Base-by-base conservation (phyloP, 2,329 filamentous ascomycete species). In the Diaporthe eres region DNA sequence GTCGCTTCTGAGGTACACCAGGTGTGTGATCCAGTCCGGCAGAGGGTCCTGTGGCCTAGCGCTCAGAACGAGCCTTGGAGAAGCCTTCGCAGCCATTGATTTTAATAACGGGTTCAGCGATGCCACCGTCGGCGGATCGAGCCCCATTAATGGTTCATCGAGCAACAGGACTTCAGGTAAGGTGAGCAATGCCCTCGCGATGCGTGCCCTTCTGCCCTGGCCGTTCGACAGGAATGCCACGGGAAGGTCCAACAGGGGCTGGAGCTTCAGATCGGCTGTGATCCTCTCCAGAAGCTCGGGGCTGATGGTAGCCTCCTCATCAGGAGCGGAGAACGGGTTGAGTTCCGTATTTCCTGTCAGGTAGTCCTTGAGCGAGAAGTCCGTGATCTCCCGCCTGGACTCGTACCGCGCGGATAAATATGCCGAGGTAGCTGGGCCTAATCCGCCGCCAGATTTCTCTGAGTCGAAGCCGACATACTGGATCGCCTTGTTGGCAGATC, bases 121-220 rank as follows among this genome's bases (percentile, higher is more conserved):
- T 17, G 90, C 88, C 17, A 94, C 90, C 0, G 95, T 97, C 8
- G 92, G 93, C 19, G 96, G 97, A 83, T 98, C 97, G 22, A 99
- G 87, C 0, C 97, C 96, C 94, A 98, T 98, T 81, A 98, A 98
- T 1, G 97, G 96, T 80, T 98, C 96, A 84, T 99, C 97, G 3
- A 98, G 87, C 71, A 98, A 87, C 77, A 99, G 82, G 15, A 98
- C 89, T 83, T 97, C 94, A 0, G 97, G 97, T 71, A 90, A 89
- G 9, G 88, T 92, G 75, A 98, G 87, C 70, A 99, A 85, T 0
- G 96, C 95, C 80, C 95, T 94, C 2, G 95, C 97, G 79, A 99
- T 98, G 77, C 95, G 91, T 10, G 96, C 94, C 73, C 97, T 88
- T 78, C 96, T 89, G 9, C 94, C 96, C 84, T 99, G 97, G 0